These are phyloP conservation scores for Angophora floribunda DNA, from an alignment of 345 rosid genomes.

Conservation along the genomic window DNA sequence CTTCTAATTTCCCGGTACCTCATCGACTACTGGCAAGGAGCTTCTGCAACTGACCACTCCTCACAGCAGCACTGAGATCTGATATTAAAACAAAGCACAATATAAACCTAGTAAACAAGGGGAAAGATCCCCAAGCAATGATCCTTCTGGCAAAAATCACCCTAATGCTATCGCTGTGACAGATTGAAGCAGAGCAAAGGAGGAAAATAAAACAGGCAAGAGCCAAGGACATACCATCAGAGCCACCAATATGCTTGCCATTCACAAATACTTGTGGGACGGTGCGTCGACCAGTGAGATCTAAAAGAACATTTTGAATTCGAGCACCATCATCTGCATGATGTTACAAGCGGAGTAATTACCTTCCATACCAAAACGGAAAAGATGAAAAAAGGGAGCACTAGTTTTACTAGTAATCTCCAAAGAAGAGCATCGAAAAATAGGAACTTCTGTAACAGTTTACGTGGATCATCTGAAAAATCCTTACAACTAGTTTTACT, in stretches of 20 bases:
- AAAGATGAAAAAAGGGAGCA: neutral
- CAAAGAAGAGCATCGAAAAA: neutral
- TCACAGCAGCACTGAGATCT: constrained; percentile 1
- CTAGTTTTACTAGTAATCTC: neutral
- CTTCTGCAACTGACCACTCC: constrained; percentile 5
- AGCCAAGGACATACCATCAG: constrained; percentile 42
- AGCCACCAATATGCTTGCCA: constrained; percentile 87
- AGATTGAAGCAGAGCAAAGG: neutral
- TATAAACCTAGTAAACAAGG: neutral
- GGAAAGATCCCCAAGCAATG: neutral
- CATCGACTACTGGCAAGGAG: neutral
- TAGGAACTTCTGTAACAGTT: neutral
- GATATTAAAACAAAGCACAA: neutral
- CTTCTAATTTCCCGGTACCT: neutral
- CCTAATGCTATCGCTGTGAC: neutral
- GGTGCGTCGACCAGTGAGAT: constrained; percentile 65
- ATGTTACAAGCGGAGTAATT: neutral
- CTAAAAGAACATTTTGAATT: constrained; percentile 65
- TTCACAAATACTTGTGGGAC: constrained; percentile 88
- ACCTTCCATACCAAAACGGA: neutral
- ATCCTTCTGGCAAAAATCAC: neutral
- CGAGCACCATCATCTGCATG: constrained; percentile 61
- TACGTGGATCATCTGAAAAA: neutral
- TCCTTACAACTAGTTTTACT: neutral
- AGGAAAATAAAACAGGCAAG: neutral